Conservation (phyloP, 345 rosid species). For the Eucalyptus tenuipes region DNA sequence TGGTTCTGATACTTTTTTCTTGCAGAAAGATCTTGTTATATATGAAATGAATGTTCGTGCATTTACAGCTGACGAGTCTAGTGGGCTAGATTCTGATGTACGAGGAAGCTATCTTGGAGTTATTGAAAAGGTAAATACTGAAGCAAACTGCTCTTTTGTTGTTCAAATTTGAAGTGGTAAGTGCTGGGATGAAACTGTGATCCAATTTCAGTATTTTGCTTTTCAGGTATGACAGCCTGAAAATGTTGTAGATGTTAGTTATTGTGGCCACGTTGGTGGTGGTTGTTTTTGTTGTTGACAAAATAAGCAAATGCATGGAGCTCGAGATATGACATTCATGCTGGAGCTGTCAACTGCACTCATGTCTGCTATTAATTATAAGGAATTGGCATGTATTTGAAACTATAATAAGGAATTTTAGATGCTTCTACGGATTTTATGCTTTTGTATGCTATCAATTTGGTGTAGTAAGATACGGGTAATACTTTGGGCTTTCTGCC, state of each 20-base stretch:
- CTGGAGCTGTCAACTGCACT: neutral
- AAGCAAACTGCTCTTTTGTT: neutral
- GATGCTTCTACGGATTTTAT: neutral
- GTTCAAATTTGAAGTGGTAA: neutral
- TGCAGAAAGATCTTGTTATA: conserved; percentile 86
- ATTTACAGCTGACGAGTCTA: conserved; percentile 82
- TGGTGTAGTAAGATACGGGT: neutral
- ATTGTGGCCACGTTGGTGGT: neutral
- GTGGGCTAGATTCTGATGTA: conserved; percentile 50
- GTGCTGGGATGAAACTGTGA: neutral
- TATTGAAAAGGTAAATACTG: conserved; percentile 58
- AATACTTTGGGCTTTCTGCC: neutral
- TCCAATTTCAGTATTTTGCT: neutral
- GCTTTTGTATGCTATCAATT: neutral
- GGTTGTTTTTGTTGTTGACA: neutral
- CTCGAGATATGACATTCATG: neutral
- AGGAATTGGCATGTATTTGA: neutral
- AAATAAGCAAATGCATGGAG: neutral
- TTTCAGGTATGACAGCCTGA: neutral
- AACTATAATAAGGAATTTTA: neutral
- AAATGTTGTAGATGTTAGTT: neutral
- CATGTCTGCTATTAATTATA: neutral
- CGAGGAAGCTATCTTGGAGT: conserved; percentile 82
- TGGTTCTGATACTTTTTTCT: neutral
- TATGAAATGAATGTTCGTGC: conserved; percentile 98